Base-by-base conservation (phyloP, 257 asterid species). In the Petunia secreta region DNA sequence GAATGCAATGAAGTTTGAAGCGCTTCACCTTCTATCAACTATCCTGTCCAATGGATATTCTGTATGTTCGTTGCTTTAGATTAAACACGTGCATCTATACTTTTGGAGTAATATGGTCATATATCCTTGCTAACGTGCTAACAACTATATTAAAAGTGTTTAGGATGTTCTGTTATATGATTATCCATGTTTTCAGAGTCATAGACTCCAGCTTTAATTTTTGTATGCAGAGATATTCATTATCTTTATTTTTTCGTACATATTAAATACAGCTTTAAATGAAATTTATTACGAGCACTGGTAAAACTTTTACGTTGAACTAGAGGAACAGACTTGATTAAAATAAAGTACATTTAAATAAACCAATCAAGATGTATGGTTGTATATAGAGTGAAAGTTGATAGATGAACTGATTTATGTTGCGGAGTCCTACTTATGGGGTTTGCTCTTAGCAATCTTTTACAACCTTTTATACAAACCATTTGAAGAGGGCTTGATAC, bases 1-100 rank as follows among this genome's bases (percentile, higher is more conserved):
- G 71, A 88, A 85, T 80, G 92, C 94, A 58, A 82, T 92, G 86
- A 95, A 95, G 84, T 95, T 95, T 86, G 97, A 92, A 85, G 93
- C 92, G 1, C 98, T 95, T 82, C 92, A 92, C 85, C 87, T 93
- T 59, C 92, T 95, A 80, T 90, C 93, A 11, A 80, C 88, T 64
- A 87, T 93, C 82, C 83, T 95, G 4, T 92, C 96, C 79, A 91
- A 95, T 68, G 81, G 78, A 78, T 84, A 85, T 87, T 88, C 96
- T 58, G 99, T 95, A 92, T 53, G 87, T 62, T 58, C 64, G 41
- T 75, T 79, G 52, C 71, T 82, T 80, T 34, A 48, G 10, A 34
- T 71, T 71, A 71, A 71, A 57, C 60, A 71, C 25, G 11, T 48
- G 34, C 10, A 48, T 48, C 44, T 48, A 16, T 71, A 25, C 77